phyloP scores from a whole-genome alignment of 169 alveolate species.

The Eimeria necatrix region DNA sequence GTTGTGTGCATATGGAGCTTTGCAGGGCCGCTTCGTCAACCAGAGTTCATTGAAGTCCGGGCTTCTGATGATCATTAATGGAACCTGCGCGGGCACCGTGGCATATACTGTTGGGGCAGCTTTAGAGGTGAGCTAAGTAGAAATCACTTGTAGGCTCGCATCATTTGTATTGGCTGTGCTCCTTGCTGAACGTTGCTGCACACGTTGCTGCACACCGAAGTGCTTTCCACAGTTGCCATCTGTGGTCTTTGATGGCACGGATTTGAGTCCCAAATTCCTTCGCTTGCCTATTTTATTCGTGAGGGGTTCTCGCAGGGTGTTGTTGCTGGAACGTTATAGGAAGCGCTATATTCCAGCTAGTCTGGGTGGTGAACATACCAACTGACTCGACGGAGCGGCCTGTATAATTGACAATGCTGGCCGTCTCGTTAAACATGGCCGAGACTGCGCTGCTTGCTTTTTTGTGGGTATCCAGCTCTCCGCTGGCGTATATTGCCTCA shows the following conservation, averaged over 20 bases:
- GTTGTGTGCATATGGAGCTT: too few species aligned
- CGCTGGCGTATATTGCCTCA: background rate
- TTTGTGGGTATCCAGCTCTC: background rate
- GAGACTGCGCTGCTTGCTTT: background rate
- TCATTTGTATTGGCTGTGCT: too few species aligned
- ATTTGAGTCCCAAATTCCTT: too few species aligned
- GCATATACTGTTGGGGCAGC: constrained; percentile 88
- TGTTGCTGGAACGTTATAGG: constrained; percentile 5
- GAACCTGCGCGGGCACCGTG: constrained; percentile 89
- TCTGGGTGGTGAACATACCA: too few species aligned
- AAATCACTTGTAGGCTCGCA: background rate
- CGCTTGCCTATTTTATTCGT: background rate
- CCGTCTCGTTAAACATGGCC: background rate
- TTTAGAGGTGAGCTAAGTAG: constrained; percentile 80
- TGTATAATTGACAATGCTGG: background rate
- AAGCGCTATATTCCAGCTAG: background rate
- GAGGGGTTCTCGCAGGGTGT: background rate
- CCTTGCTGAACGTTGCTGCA: too few species aligned
- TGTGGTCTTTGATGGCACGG: too few species aligned
- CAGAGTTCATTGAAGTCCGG: constrained; percentile 88
- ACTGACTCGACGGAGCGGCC: too few species aligned
- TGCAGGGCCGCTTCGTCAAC: constrained; percentile 88
- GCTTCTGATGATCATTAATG: constrained; percentile 89
- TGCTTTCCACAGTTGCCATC: too few species aligned
- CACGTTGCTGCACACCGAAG: too few species aligned